Evolutionary conservation across 2,329 filamentous ascomycete species (phyloP).

Genomic region (Botrytis porri): DNA sequence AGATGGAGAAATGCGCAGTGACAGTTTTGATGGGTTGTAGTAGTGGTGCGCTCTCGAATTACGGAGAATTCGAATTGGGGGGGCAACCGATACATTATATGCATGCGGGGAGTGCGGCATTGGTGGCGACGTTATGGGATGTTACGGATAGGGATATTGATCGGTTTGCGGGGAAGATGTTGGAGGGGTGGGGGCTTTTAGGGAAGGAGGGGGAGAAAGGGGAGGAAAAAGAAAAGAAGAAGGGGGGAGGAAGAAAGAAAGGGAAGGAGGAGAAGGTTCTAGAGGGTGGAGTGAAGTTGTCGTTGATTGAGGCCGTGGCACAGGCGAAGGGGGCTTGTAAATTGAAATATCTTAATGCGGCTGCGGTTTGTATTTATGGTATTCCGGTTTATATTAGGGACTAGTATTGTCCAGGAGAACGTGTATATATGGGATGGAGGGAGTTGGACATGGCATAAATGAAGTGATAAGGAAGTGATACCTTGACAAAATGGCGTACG

Average conservation of each 20-base stretch:
- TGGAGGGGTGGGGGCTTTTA: conserved; percentile 81
- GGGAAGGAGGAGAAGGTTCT: conserved; percentile 31
- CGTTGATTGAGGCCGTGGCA: conserved; percentile 77
- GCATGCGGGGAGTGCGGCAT: conserved; percentile 78
- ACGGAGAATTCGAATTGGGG: conserved; percentile 85
- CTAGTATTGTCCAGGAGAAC: background rate
- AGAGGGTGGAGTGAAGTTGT: conserved; percentile 43
- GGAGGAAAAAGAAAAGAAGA: conserved; percentile 34
- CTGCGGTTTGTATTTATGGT: conserved; percentile 90
- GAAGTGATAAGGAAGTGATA: background rate
- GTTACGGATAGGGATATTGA: conserved; percentile 98
- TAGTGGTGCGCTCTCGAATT: conserved; percentile 75
- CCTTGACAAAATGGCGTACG: background rate
- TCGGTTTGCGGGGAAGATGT: conserved; percentile 74
- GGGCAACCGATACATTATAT: conserved; percentile 91
- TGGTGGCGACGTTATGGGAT: conserved; percentile 94
- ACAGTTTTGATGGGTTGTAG: conserved; percentile 94
- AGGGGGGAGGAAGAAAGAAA: conserved; percentile 33
- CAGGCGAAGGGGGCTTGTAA: conserved; percentile 75
- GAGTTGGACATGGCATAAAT: background rate
- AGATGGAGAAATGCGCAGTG: conserved; percentile 72
- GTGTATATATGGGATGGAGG: background rate
- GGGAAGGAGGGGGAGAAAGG: conserved; percentile 36
- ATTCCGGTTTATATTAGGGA: conserved; percentile 68
- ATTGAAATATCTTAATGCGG: conserved; percentile 87